Evolutionary conservation across 78 protist species (phyloP).

Genomic region (Emiliania huxleyi): DNA sequence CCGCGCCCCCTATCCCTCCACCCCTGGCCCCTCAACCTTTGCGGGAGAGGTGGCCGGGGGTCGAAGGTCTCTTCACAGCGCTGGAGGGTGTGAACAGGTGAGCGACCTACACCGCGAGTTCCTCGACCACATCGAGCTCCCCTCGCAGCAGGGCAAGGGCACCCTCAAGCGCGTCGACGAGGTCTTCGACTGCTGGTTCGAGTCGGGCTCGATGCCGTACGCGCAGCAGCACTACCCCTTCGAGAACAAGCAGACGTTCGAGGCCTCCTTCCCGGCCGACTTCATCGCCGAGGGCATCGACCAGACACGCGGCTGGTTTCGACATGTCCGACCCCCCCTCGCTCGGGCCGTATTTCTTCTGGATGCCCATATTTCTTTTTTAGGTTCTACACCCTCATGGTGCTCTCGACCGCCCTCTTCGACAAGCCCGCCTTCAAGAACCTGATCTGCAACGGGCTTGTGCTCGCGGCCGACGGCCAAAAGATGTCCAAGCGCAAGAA

Average conservation of each 20-base stretch:
- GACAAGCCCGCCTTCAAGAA: constrained; percentile 96
- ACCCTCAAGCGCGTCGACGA: constrained; percentile 81
- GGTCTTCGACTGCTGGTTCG: constrained; percentile 99
- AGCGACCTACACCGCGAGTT: constrained; percentile 77
- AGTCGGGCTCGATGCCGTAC: constrained; percentile 98
- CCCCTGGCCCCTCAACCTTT: too few species aligned
- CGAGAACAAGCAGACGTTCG: constrained; percentile 93
- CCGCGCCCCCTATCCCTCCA: too few species aligned
- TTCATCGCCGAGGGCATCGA: constrained; percentile 99
- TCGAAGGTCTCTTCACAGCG: too few species aligned
- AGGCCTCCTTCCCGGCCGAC: constrained; percentile 97
- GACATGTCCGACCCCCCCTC: too few species aligned
- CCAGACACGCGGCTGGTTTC: constrained; percentile 97
- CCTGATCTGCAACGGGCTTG: constrained; percentile 98
- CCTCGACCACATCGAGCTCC: constrained; percentile 93
- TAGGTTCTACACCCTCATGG: constrained; percentile 99
- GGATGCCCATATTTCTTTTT: too few species aligned
- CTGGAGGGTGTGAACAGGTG: too few species aligned
- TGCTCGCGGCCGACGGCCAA: constrained; percentile 91
- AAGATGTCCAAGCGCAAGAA: constrained; percentile 97
- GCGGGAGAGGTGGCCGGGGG: too few species aligned
- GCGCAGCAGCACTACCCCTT: constrained; percentile 98
- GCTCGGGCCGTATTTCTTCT: too few species aligned
- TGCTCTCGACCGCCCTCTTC: constrained; percentile 95
- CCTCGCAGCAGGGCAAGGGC: constrained; percentile 83